These are phyloP conservation scores for Quercus suber DNA, from an alignment of 306 rosid species.

Conservation along the genomic window DNA sequence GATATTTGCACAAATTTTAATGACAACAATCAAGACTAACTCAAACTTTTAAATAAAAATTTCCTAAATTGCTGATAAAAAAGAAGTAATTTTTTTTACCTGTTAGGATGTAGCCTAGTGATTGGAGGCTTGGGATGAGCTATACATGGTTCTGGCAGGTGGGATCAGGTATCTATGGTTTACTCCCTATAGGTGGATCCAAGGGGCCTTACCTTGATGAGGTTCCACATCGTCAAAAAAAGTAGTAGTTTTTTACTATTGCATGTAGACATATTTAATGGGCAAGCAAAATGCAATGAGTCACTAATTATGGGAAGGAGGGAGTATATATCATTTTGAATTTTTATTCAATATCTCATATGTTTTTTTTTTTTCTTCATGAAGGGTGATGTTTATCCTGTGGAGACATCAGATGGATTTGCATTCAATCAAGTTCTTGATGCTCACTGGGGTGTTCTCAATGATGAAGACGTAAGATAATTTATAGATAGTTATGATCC, in stretches of 20 bases:
- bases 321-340: background rate
- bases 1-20: background rate
- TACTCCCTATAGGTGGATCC: too few species aligned
- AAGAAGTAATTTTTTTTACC: too few species aligned
- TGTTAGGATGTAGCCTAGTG: too few species aligned
- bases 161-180: too few species aligned
- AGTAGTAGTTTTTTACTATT: background rate
- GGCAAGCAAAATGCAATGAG: background rate
- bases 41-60: background rate
- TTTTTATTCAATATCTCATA: background rate
- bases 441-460: slow-evolving; percentile 87
- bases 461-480: slow-evolving; percentile 74
- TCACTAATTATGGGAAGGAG: background rate
- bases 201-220: too few species aligned
- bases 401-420: slow-evolving; percentile 56
- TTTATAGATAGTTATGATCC: slow-evolving; percentile 7
- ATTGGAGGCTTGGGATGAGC: too few species aligned
- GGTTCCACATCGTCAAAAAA: too few species aligned
- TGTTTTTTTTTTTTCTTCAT: background rate
- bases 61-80: background rate
- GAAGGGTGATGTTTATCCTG: slow-evolving; percentile 95
- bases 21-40: background rate
- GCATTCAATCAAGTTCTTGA: slow-evolving; percentile 75
- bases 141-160: too few species aligned
- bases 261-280: background rate